Percentiles rank a stretch among this genome's conserved stretches.
Conservation (phyloP, 805 yeast genomes). For the Yamadazyma phyllophila region DNA sequence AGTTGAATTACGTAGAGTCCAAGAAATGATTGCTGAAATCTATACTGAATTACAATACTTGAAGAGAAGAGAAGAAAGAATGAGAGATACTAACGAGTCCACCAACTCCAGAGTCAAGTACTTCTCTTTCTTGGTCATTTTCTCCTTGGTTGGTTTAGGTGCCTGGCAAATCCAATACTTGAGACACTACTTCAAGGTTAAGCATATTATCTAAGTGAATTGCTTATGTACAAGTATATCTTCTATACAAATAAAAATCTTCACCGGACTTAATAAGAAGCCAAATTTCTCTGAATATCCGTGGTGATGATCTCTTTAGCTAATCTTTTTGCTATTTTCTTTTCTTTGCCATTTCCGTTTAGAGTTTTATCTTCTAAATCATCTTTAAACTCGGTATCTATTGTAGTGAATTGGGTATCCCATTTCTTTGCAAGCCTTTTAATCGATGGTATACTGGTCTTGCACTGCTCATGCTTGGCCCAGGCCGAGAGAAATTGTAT, state of each 20-base stretch:
- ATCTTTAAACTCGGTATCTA: neutral
- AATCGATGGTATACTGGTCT: too few species aligned
- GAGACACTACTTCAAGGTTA: slow-evolving; percentile 87
- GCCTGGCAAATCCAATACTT: slow-evolving; percentile 91
- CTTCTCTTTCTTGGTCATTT: slow-evolving; percentile 70
- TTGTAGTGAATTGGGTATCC: neutral
- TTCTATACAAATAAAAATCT: neutral
- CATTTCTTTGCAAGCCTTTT: too few species aligned
- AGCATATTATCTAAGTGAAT: slow-evolving; percentile 60
- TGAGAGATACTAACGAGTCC: slow-evolving; percentile 96
- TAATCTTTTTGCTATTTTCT: neutral
- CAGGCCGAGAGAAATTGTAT: neutral
- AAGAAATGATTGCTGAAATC: slow-evolving; percentile 83
- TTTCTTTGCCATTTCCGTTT: neutral
- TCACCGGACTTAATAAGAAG: neutral
- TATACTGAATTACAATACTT: slow-evolving; percentile 77
- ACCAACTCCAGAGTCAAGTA: slow-evolving; percentile 90
- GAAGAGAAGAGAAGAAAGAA: slow-evolving; percentile 81
- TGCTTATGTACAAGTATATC: neutral
- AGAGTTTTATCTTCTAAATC: neutral
- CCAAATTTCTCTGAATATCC: neutral
- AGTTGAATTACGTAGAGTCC: slow-evolving; percentile 81
- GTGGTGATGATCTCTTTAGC: neutral
- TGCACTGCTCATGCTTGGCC: neutral
- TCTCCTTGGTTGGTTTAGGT: slow-evolving; percentile 75